Percentiles rank a stretch among this genome's conserved stretches.
Conservation (phyloP, 164 flowering plant genomes). For the Macadamia tetraphylla region DNA sequence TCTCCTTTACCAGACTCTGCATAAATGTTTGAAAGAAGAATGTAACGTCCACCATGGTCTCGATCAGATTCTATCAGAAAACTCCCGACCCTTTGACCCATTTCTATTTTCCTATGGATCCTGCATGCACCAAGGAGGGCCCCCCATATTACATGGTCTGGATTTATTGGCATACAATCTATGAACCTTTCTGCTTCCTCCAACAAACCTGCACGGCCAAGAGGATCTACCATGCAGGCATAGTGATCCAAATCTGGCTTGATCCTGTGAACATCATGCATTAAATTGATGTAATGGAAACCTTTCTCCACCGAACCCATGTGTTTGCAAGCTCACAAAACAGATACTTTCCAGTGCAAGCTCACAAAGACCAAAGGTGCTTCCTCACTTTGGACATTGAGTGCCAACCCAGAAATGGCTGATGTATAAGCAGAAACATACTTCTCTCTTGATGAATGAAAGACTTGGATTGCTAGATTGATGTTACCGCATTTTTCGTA, state of each 20-base stretch:
- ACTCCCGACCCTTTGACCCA: constrained; percentile 33
- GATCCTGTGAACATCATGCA: constrained; percentile 20
- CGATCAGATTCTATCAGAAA: constrained; percentile 27
- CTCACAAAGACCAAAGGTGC: constrained; percentile 21
- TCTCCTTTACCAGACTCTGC: constrained; percentile 24
- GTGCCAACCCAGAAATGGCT: constrained; percentile 26
- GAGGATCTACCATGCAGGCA: constrained; percentile 37
- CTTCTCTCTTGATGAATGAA: constrained; percentile 14
- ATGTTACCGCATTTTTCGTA: constrained; percentile 83
- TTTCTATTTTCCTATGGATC: constrained; percentile 24
- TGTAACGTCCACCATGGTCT: constrained; percentile 29
- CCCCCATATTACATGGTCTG: constrained; percentile 30
- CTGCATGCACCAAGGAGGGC: constrained; percentile 40
- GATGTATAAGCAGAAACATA: constrained; percentile 25
- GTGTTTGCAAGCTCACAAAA: constrained; percentile 34
- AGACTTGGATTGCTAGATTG: constrained; percentile 24
- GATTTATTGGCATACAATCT: constrained; percentile 26
- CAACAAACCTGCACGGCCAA: constrained; percentile 34
- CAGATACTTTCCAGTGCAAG: constrained; percentile 26
- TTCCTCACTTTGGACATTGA: constrained; percentile 20
- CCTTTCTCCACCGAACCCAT: constrained; percentile 29
- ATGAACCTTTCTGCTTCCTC: constrained; percentile 34
- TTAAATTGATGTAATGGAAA: constrained; percentile 25
- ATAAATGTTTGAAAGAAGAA: constrained; percentile 40
- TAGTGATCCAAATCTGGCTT: constrained; percentile 30